phyloP scores from a whole-genome alignment of 177 flowering plant species.

The Vitis hybrid region DNA sequence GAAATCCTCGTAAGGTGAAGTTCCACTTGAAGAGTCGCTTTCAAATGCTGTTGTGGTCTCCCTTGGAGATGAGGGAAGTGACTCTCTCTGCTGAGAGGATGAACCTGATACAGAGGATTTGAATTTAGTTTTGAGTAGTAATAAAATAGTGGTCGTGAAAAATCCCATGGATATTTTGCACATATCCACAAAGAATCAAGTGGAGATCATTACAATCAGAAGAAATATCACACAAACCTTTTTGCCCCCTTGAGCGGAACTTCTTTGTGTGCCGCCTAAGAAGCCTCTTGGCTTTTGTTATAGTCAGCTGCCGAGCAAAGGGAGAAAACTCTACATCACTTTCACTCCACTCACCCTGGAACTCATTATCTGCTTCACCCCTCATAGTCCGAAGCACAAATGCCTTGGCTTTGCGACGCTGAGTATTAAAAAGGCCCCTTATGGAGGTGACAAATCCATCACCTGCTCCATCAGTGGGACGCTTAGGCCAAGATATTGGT shows the following conservation, averaged over 20 bases:
- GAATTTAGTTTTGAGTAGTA: no score
- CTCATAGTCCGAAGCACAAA: slow-evolving; percentile 97
- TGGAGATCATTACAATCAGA: no score
- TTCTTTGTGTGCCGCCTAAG: slow-evolving; percentile 94
- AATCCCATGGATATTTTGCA: background rate
- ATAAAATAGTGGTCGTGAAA: no score
- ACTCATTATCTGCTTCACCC: slow-evolving; percentile 85
- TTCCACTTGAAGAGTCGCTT: slow-evolving; percentile 75
- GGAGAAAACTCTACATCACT: slow-evolving; percentile 92
- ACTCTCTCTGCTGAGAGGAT: slow-evolving; percentile 70
- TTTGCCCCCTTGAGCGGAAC: slow-evolving; percentile 78
- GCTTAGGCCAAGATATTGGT: slow-evolving; percentile 64
- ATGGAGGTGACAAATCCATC: slow-evolving; percentile 97
- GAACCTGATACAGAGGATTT: slow-evolving; percentile 38
- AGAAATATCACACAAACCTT: slow-evolving; percentile 47
- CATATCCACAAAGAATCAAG: background rate
- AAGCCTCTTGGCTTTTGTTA: slow-evolving; percentile 86
- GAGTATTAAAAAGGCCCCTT: slow-evolving; percentile 86
- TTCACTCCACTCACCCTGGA: slow-evolving; percentile 92
- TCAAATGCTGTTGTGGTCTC: slow-evolving; percentile 53
- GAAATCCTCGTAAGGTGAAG: slow-evolving; percentile 80
- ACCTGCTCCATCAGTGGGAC: slow-evolving; percentile 88
- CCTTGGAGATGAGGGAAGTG: slow-evolving; percentile 56
- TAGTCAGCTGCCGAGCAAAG: slow-evolving; percentile 89
- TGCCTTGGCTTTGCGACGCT: slow-evolving; percentile 89